phyloP scores from a whole-genome alignment of 768 basidiomycete species.

The Coprinopsis sp. region DNA sequence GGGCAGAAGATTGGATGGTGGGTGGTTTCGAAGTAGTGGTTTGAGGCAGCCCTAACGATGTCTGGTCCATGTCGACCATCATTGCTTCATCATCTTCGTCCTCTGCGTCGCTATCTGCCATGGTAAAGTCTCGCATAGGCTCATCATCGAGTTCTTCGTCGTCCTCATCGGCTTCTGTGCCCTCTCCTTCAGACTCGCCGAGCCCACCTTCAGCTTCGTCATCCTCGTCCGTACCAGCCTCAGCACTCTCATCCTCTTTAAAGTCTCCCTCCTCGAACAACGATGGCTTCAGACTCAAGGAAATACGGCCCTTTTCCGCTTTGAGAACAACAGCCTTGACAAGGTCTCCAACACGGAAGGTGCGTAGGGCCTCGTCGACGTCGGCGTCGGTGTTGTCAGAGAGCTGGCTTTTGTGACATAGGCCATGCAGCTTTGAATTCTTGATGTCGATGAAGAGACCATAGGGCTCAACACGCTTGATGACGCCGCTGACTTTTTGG shows the following conservation, averaged over 20 bases:
- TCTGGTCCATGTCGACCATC: constrained; percentile 40
- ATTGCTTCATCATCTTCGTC: constrained; percentile 37
- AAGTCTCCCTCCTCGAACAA: constrained; percentile 72
- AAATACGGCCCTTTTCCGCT: constrained; percentile 73
- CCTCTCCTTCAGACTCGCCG: constrained; percentile 15
- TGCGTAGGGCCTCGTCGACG: constrained; percentile 67
- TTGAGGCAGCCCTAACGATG: constrained; percentile 18
- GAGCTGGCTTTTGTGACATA: constrained; percentile 95
- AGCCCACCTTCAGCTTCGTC: constrained; percentile 15
- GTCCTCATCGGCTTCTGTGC: constrained; percentile 13
- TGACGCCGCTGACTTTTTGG: constrained; percentile 72
- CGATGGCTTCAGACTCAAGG: constrained; percentile 87
- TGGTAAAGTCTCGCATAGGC: constrained; percentile 1
- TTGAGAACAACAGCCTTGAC: constrained; percentile 75
- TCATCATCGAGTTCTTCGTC: constrained; percentile 9
- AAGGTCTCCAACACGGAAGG: constrained; percentile 82
- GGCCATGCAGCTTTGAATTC: constrained; percentile 77
- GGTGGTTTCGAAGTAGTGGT: constrained; percentile 8
- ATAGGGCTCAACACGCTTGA: constrained; percentile 82
- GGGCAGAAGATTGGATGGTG: constrained; percentile 16
- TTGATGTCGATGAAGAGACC: constrained; percentile 91
- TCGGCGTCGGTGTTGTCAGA: constrained; percentile 86
- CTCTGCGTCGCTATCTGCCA: neutral
- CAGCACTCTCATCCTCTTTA: constrained; percentile 25
- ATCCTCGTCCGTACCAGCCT: constrained; percentile 20